Evolutionary conservation across 768 basidiomycete genomes (phyloP).

Genomic region (Multifurca ochricompacta): DNA sequence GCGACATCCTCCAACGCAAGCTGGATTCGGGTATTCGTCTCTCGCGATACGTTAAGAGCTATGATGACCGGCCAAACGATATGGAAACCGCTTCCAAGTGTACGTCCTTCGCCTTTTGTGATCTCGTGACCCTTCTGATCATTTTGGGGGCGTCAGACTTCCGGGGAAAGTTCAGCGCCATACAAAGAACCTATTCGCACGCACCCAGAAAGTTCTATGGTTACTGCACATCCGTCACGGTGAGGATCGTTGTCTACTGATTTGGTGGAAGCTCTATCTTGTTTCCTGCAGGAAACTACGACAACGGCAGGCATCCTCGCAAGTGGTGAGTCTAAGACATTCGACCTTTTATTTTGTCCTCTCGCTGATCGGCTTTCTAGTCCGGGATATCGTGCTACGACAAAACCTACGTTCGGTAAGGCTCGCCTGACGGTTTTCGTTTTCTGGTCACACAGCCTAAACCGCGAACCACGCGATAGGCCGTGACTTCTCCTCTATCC

Average conservation of each 20-base stretch:
- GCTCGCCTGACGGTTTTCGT: constrained; percentile 7
- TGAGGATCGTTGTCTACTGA: constrained; percentile 25
- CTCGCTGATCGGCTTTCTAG: constrained; percentile 11
- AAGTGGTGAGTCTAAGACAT: constrained; percentile 43
- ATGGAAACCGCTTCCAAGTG: constrained; percentile 61
- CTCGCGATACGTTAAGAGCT: constrained; percentile 63
- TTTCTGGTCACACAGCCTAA: background rate
- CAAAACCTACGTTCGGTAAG: constrained; percentile 18
- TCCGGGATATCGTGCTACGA: constrained; percentile 21
- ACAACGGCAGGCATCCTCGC: constrained; percentile 73
- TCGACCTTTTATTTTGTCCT: background rate
- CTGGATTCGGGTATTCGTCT: constrained; percentile 56
- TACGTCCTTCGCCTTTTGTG: constrained; percentile 29
- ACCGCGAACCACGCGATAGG: background rate
- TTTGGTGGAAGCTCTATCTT: background rate
- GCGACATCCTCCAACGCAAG: constrained; percentile 64
- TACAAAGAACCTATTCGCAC: constrained; percentile 70
- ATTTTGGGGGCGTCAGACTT: constrained; percentile 38
- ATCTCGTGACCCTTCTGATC: background rate
- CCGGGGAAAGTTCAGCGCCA: constrained; percentile 63
- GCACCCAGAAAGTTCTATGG: constrained; percentile 69
- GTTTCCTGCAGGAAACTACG: constrained; percentile 43
- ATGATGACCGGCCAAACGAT: constrained; percentile 60
- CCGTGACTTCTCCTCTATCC: background rate
- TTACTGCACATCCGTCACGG: constrained; percentile 71